Base-by-base conservation (phyloP, 2,329 filamentous ascomycete species). In the Coniosporium tulheliwenetii region DNA sequence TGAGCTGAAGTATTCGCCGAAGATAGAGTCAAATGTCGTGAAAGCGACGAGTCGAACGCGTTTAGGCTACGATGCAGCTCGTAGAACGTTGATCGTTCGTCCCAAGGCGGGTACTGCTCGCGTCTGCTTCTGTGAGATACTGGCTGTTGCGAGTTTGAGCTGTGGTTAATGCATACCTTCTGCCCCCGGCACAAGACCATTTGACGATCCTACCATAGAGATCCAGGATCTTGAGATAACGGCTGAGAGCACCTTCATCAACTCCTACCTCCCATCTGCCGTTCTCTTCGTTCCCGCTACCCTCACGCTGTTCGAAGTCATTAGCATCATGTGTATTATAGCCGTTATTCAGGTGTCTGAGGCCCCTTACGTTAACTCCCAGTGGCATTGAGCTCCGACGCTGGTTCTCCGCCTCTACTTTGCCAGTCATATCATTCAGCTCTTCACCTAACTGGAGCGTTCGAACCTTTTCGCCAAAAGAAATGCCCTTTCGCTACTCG, bases 401-500 rank as follows among this genome's bases (percentile, higher is more conserved):
- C 56, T 48, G 60, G 51, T 42, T 63, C 55, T 45, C 62, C 37
- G 51, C 62, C 52, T 52, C 65, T 54, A 50, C 62, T 56, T 50
- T 57, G 52, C 10, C 61, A 48, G 30, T 56, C 49, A 45, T 58
- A 50, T 50, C 50, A n/a, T 51, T 54, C 15, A 56, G 51, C 12
- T 63, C 60, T 39, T 71, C 67, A 12, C 58, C 60, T 3, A 72
- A 52, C 43, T 67, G 62, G 8, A 66, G 55, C 3, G 69, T 75
- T 10, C 64, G 65, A 1, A 75, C 73, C 35, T 75, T 71, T 43
- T 72, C 65, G 0, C 71, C 75, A 41, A 79, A 37, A 76, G 65
- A 48, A 83, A 84, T 0, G 72, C 70, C 39, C 73, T 63, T 40
- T 83, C 77, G 31, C 76, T 76, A 47, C 77, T 81, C 1, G 79